Base-by-base conservation (phyloP, 208 protist species). In the Leishmania martiniquensis region DNA sequence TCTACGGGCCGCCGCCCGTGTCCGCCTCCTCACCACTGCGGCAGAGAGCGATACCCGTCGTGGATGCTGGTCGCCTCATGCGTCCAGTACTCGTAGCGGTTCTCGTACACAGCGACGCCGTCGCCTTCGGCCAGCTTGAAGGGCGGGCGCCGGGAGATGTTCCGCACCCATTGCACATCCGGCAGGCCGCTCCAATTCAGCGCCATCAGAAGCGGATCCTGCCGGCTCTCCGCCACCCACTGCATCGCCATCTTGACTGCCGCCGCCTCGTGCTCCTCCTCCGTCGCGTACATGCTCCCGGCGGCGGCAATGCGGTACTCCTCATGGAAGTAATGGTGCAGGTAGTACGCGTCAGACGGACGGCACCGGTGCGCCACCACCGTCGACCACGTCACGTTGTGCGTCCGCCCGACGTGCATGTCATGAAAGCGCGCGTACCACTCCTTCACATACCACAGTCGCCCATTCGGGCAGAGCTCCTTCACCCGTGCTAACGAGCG, bases 311-410 rank as follows among this genome's bases (percentile, higher is more conserved):
- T n/a, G 22, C 63, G 37, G 42, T 68, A 9, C 45, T 72, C 67
- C 12, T 49, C 47, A 1, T n/a, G 54, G 47, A 83, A 83, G 47
- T 69, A 83, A 52, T 63, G 60, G 57, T 78, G 73, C 9, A 77
- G 45, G 37, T 54, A 77, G 12, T 57, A 66, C 4, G 52, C 32
- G 34, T 83, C 79, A 0, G 66, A 32, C 9, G 79, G 68, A 10
- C 39, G 17, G 47, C 72, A 77, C 59, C 73, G 79, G 73, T 83
- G 79, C 34, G 65, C 79, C 44, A 71, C 79, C 4, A 73, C 65
- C 13, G 78, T 76, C 37, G 71, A 55, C 78, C 71, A 77, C 52
- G 78, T 82, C 3, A 82, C 55, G 32, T n/a, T 20, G n/a, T 74
- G 70, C n/a, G 42, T 54, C 34, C 57, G 39, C n/a, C 79, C 79